Evolutionary conservation across 2,329 filamentous ascomycete species (phyloP).

Genomic region (Penicillium sp.): DNA sequence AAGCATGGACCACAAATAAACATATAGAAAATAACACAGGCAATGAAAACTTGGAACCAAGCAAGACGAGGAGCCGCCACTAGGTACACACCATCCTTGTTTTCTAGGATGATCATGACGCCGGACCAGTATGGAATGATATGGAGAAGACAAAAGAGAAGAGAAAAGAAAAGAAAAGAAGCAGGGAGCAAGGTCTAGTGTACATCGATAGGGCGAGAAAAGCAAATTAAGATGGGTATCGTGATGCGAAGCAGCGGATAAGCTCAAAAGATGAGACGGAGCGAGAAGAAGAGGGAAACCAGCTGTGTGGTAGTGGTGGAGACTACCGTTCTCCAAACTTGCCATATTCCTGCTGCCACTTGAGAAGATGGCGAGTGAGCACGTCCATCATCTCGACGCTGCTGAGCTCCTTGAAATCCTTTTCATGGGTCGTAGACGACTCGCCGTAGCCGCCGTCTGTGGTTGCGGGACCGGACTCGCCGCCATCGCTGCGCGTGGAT

Average conservation of each 20-base stretch:
- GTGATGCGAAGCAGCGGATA: conserved; percentile 20
- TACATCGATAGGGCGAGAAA: conserved; percentile 15
- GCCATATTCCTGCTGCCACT: conserved; percentile 76
- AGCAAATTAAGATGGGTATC: conserved; percentile 20
- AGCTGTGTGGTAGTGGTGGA: neutral
- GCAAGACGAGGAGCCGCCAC: neutral
- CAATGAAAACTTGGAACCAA: neutral
- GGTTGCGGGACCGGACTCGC: conserved; percentile 26
- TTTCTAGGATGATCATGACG: conserved; percentile 18
- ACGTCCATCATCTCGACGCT: conserved; percentile 90
- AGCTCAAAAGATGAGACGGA: conserved; percentile 12
- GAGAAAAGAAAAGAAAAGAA: neutral
- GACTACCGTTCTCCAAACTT: conserved; percentile 51
- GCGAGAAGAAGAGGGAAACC: conserved; percentile 1
- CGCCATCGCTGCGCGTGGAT: conserved; percentile 26
- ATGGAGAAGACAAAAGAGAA: conserved; percentile 2
- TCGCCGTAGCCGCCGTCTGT: conserved; percentile 28
- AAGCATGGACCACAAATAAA: neutral
- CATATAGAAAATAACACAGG: neutral
- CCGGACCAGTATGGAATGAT: conserved; percentile 17
- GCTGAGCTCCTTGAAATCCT: conserved; percentile 70
- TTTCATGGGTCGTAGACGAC: conserved; percentile 31
- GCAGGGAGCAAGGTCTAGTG: conserved; percentile 13
- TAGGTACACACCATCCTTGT: conserved; percentile 4
- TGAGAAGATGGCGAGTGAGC: conserved; percentile 73